Evolutionary conservation across 768 basidiomycete species (phyloP).

Genomic region (Cytidiella melzeri): DNA sequence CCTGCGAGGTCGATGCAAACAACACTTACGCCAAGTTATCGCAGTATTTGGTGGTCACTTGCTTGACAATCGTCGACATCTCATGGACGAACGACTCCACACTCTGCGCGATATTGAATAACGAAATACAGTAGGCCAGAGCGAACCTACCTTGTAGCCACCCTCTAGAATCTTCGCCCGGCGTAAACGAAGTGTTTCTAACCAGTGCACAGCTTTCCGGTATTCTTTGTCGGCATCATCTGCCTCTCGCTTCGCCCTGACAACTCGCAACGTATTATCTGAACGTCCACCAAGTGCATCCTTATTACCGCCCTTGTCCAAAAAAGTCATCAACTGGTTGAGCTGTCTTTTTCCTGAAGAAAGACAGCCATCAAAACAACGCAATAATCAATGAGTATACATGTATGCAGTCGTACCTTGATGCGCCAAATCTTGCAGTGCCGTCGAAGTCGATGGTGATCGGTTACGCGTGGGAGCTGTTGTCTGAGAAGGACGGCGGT

Average conservation of each 20-base stretch:
- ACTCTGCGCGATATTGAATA: constrained; percentile 42
- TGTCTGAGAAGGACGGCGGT: constrained; percentile 65
- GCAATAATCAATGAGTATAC: not conserved
- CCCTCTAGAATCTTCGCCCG: constrained; percentile 77
- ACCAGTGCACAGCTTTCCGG: constrained; percentile 81
- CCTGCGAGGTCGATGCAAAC: not conserved
- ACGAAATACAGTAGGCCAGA: not conserved
- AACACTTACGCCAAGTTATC: constrained; percentile 69
- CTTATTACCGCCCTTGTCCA: constrained; percentile 71
- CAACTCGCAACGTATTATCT: constrained; percentile 66
- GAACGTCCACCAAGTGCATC: constrained; percentile 51
- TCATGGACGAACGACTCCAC: constrained; percentile 77
- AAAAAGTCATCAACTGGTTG: constrained; percentile 78
- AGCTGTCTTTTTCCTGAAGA: constrained; percentile 73
- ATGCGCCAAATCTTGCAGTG: constrained; percentile 83
- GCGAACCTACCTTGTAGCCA: constrained; percentile 63
- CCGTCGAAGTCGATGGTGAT: constrained; percentile 75
- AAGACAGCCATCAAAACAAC: not conserved
- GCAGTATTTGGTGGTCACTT: constrained; percentile 62
- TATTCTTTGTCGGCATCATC: constrained; percentile 95
- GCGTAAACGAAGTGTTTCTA: constrained; percentile 83
- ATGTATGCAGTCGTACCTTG: constrained; percentile 44
- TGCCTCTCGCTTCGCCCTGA: constrained; percentile 81
- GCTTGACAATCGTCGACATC: constrained; percentile 55
- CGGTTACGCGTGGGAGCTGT: constrained; percentile 52